A percentile compares a stretch with the other conserved stretches of the same genome.
phyloP scores from a whole-genome alignment of 805 yeast species.

The Cyberlindnera xylosilytica region DNA sequence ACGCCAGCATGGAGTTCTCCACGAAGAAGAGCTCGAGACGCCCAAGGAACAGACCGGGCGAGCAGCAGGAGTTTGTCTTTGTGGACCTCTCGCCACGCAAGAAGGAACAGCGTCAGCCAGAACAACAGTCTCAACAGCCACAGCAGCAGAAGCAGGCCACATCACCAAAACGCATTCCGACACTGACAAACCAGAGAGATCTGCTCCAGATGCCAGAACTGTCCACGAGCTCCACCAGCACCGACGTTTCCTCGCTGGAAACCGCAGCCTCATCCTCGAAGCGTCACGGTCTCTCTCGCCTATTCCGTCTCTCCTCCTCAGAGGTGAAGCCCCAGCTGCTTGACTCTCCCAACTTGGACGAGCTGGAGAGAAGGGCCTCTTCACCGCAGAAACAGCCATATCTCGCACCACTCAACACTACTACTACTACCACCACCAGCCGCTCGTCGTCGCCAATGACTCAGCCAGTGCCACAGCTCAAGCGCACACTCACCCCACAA shows the following conservation, averaged over 20 bases:
- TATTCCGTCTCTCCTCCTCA: slow-evolving; percentile 13
- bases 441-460: slow-evolving; percentile 8
- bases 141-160: too few relatives aligned
- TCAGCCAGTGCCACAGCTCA: slow-evolving; percentile 9
- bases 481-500: slow-evolving; percentile 14
- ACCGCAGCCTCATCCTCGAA: not conserved
- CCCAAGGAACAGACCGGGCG: slow-evolving; percentile 26
- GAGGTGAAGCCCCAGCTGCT: not conserved
- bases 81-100: slow-evolving; percentile 29
- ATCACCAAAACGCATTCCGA: not conserved
- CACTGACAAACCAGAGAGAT: not conserved
- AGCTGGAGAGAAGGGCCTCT: not conserved
- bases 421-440: too few relatives aligned
- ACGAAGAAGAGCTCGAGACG: slow-evolving; percentile 25
- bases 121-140: not conserved
- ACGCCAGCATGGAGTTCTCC: slow-evolving; percentile 26
- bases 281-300: slow-evolving; percentile 11
- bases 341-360: not conserved
- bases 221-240: not conserved
- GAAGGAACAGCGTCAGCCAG: too few relatives aligned
- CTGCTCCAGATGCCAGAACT: slow-evolving; percentile 2
- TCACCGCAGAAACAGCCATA: not conserved
- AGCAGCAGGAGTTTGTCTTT: slow-evolving; percentile 28
- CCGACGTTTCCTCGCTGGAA: not conserved
- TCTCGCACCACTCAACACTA: not conserved